Evolutionary conservation across 2,329 filamentous ascomycete genomes (phyloP).

Genomic region (Bisporella sp.): DNA sequence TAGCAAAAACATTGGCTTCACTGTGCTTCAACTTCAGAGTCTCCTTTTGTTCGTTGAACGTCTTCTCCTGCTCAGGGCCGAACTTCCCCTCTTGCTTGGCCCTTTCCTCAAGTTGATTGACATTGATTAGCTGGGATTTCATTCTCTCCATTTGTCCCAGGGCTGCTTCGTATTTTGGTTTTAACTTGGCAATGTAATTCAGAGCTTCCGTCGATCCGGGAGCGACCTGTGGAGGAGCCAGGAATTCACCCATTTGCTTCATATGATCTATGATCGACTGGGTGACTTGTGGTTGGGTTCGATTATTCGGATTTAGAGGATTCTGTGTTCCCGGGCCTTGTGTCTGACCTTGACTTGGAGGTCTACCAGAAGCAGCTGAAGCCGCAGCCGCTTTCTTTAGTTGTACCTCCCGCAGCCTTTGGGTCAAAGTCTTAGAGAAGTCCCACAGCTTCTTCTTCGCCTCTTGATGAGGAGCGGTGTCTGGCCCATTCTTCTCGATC

Average conservation of each 20-base stretch:
- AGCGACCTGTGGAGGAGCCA: slow-evolving; percentile 32
- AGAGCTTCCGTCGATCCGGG: slow-evolving; percentile 35
- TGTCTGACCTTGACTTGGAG: slow-evolving; percentile 4
- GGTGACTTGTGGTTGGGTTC: slow-evolving; percentile 15
- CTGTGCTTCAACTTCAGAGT: slow-evolving; percentile 37
- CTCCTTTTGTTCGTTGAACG: slow-evolving; percentile 37
- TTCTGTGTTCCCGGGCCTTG: slow-evolving; percentile 8
- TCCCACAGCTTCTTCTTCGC: slow-evolving; percentile 53
- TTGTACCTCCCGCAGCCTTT: slow-evolving; percentile 38
- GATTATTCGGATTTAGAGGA: slow-evolving; percentile 4
- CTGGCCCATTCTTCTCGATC: slow-evolving; percentile 41
- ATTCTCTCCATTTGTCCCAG: slow-evolving; percentile 43
- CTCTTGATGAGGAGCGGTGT: slow-evolving; percentile 40
- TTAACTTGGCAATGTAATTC: slow-evolving; percentile 43
- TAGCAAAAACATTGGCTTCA: slow-evolving; percentile 42
- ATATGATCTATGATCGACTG: slow-evolving; percentile 37
- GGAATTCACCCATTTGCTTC: slow-evolving; percentile 39
- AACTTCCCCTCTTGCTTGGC: slow-evolving; percentile 37
- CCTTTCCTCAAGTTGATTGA: slow-evolving; percentile 38
- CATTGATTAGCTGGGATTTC: slow-evolving; percentile 32
- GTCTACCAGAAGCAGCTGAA: background rate
- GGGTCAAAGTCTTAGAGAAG: slow-evolving; percentile 50
- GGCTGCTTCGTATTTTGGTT: slow-evolving; percentile 39
- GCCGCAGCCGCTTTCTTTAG: background rate
- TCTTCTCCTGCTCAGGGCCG: slow-evolving; percentile 40